phyloP scores from a whole-genome alignment of 805 yeast genomes.

The Phaffomyces antillensis region DNA sequence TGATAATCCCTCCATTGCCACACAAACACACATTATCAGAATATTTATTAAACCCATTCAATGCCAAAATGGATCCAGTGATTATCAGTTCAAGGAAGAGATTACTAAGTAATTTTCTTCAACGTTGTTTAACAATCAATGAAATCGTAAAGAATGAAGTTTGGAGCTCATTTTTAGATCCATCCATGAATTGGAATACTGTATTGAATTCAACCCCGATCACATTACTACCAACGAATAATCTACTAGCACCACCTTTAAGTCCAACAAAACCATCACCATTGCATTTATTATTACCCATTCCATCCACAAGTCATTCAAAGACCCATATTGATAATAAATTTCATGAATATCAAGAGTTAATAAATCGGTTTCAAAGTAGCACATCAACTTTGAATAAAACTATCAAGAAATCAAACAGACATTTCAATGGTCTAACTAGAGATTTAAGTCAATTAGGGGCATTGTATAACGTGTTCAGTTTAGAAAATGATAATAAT shows the following conservation, averaged over 20 bases:
- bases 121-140: conserved; percentile 47
- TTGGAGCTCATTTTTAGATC: conserved; percentile 75
- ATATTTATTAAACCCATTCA: conserved; percentile 36
- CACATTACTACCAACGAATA: conserved; percentile 42
- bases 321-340: conserved; percentile 18
- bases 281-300: conserved; percentile 56
- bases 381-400: conserved; percentile 17
- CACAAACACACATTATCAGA: conserved; percentile 63
- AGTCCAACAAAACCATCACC: conserved; percentile 50
- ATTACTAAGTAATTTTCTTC: conserved; percentile 68
- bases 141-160: conserved; percentile 23
- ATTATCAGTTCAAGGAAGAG: conserved; percentile 65
- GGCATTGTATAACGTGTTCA: conserved; percentile 54
- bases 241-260: conserved; percentile 54
- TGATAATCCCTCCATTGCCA: conserved; percentile 91
- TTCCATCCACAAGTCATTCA: conserved; percentile 36
- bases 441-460: conserved; percentile 73
- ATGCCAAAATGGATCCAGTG: conserved; percentile 35
- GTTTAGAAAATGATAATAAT: conserved; percentile 36
- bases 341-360: conserved; percentile 23
- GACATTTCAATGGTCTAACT: conserved; percentile 46
- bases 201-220: conserved; percentile 54
- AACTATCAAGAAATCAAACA: conserved; percentile 20
- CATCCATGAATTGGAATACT: conserved; percentile 79
- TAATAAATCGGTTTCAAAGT: conserved; percentile 17